phyloP scores from a whole-genome alignment of 345 rosid genomes.

The Acer saccharum region DNA sequence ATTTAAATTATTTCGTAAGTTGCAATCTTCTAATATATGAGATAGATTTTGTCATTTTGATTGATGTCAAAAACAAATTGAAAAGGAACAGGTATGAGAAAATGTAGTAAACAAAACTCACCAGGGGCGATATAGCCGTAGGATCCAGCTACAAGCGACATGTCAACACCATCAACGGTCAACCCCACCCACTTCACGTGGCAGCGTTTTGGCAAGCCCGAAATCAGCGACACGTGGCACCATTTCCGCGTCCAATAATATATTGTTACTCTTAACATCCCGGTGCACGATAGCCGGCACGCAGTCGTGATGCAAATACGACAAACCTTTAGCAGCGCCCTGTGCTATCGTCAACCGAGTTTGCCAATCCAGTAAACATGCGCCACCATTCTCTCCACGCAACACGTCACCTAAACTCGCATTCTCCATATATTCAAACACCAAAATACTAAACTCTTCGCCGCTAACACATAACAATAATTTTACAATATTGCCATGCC shows the following conservation, averaged over 20 bases:
- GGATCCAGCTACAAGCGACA: conserved; percentile 68
- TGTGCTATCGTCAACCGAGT: conserved; percentile 50
- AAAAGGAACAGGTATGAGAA: no score
- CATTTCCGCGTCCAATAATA: conserved; percentile 64
- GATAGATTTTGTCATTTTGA: no score
- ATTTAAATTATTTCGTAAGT: no score
- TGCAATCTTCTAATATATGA: no score
- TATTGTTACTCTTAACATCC: conserved; percentile 79
- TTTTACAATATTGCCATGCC: no score
- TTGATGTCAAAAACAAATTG: no score
- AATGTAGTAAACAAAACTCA: conserved; percentile 15
- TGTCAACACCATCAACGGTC: conserved; percentile 27
- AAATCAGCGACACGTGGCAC: conserved; percentile 73
- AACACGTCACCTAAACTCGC: no score
- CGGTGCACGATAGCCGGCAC: conserved; percentile 72
- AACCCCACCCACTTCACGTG: conserved; percentile 14
- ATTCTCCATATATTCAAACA: no score
- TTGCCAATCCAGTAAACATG: conserved; percentile 47
- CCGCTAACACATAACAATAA: no score
- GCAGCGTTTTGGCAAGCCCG: conserved; percentile 68
- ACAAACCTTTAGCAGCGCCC: conserved; percentile 68
- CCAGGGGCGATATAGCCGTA: conserved; percentile 90
- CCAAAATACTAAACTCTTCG: no score
- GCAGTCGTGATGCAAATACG: conserved; percentile 76
- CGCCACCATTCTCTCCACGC: conserved; percentile 30